Conservation (phyloP, 495 filamentous ascomycete genomes). For the Neurospora sp. region DNA sequence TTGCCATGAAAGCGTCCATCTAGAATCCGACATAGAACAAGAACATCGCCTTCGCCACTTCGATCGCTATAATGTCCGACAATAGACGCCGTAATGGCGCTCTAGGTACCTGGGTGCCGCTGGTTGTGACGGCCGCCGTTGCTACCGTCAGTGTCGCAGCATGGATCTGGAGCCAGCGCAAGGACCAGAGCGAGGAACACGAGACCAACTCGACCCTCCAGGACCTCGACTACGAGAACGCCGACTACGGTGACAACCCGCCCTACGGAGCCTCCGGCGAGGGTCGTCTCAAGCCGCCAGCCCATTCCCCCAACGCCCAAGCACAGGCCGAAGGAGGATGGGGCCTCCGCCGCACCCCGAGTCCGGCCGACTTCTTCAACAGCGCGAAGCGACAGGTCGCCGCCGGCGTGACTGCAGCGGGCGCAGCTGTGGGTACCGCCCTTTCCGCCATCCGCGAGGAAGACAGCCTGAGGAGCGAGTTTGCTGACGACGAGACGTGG, state of each 20-base stretch:
- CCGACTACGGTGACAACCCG: conserved; percentile 42
- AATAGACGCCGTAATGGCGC: background rate
- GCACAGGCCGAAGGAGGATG: conserved; percentile 44
- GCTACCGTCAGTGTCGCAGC: conserved; percentile 76
- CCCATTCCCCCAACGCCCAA: conserved; percentile 28
- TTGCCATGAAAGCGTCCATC: background rate
- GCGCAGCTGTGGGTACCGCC: conserved; percentile 65
- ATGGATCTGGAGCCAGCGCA: conserved; percentile 88
- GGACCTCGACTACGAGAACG: conserved; percentile 41
- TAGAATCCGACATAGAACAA: background rate
- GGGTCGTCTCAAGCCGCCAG: conserved; percentile 29
- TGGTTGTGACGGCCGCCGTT: conserved; percentile 73
- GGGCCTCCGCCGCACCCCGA: conserved; percentile 75
- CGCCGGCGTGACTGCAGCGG: conserved; percentile 76
- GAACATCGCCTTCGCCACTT: background rate
- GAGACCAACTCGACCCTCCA: conserved; percentile 31
- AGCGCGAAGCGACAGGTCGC: conserved; percentile 64
- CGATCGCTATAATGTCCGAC: background rate
- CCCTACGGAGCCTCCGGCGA: conserved; percentile 40
- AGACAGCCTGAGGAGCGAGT: conserved; percentile 52
- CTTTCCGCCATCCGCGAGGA: conserved; percentile 79
- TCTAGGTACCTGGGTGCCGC: conserved; percentile 54
- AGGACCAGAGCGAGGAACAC: conserved; percentile 27
- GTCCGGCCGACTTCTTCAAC: conserved; percentile 80
- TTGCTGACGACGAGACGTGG: conserved; percentile 76